Evolutionary conservation across 371 early-diverging fungal genomes (phyloP), one percentile per base, ranked within the genome.

Genomic region (Batrachochytrium dendrobatidis): DNA sequence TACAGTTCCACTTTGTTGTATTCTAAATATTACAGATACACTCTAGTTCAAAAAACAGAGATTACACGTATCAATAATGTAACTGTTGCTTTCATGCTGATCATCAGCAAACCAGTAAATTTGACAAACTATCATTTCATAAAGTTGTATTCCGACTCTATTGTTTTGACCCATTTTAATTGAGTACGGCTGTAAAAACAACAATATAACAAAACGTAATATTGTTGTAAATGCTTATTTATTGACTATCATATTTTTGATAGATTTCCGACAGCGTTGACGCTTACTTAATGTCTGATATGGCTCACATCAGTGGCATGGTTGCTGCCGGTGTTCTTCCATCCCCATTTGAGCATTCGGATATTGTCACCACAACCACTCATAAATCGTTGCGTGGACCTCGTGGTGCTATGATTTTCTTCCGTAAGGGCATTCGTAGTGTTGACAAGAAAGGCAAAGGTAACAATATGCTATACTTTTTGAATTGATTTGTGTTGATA

Each of bases 381-480:
- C 99, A 99, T 83, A 99, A 99, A 72, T 91, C 97, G 15, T 83
- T 99, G 25, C 84, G 99, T 63, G 99, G 99, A n/a, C 99, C 99
- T 32, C 86, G 99, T 68, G 97, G 94, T 49, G 94, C 94, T 50
- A 86, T 99, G 85, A 98, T 99, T 76, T 99, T 99, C 76, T 96
- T 83, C 85, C 89, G 97, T 66, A 93, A 91, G 73, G 96, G 94
- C 61, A 80, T 88, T 26, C 79, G 90, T 22, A 71, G 71, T 44
- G 79, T 82, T 29, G 86, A 88, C 72, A 91, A 92, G 77, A 92
- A 92, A 76, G 91, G 92, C 46, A 78, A 82, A 56, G 76, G 83
- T 83, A 70, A n/a, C n/a, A 39, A 39, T 39, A 39, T 58, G 52
- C 26, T 52, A 25, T 12, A 17, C 20, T 8, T 10, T 10, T 49